Evolutionary conservation across 1,284 basidiomycete genomes (phyloP).

Genomic region (Sparassis latifolia): DNA sequence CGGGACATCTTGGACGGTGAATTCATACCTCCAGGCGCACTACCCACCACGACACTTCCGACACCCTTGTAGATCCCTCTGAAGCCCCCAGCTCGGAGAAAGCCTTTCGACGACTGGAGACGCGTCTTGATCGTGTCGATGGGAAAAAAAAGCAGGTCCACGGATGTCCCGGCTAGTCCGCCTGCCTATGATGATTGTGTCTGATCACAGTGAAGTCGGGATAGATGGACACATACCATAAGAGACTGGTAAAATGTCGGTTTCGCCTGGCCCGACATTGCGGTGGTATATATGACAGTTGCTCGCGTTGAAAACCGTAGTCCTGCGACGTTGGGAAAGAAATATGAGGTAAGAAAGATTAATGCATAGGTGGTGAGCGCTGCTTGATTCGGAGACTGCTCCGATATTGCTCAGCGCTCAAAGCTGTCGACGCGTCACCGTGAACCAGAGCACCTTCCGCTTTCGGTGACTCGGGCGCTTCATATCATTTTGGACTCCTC

Average conservation of each 20-base stretch:
- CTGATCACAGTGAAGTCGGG: not conserved
- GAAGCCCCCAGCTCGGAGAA: slow-evolving; percentile 84
- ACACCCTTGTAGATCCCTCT: slow-evolving; percentile 91
- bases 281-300: no score
- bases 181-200: slow-evolving; percentile 57
- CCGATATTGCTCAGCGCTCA: no score
- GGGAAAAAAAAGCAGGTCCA: slow-evolving; percentile 94
- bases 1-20: not conserved
- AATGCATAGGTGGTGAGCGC: no score
- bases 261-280: slow-evolving; percentile 6
- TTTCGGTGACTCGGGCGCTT: no score
- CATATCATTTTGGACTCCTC: not conserved
- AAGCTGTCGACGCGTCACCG: no score
- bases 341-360: no score
- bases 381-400: no score
- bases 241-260: slow-evolving; percentile 25
- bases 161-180: slow-evolving; percentile 81
- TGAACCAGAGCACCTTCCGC: no score
- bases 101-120: slow-evolving; percentile 85
- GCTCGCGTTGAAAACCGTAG: no score
- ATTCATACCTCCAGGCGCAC: slow-evolving; percentile 86
- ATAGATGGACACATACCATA: slow-evolving; percentile 13
- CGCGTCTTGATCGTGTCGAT: slow-evolving; percentile 97
- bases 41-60: slow-evolving; percentile 92
- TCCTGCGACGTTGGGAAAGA: no score